Percentiles rank a stretch among this genome's conserved stretches.
phyloP scores from a whole-genome alignment of 257 asterid genomes.

The Nicotiana benthamiana region DNA sequence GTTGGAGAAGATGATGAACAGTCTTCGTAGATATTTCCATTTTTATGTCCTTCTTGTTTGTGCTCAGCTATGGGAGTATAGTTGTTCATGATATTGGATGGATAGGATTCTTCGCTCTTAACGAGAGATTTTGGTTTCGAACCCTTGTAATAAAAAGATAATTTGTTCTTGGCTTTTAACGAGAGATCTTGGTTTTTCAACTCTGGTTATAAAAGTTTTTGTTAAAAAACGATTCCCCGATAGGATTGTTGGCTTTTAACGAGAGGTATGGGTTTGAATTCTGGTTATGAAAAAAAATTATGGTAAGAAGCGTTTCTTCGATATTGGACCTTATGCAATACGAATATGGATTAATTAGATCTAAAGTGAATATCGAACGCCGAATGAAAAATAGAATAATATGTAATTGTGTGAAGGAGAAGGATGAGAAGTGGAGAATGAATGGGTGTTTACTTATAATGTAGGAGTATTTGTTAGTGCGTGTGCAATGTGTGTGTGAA shows the following conservation, averaged over 20 bases:
- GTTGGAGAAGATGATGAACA: background rate
- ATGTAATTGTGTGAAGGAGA: background rate
- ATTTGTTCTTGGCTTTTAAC: too few species aligned
- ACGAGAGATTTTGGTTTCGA: too few species aligned
- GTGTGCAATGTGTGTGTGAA: background rate
- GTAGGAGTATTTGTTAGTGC: background rate
- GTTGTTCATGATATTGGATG: background rate
- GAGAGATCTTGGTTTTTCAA: too few species aligned
- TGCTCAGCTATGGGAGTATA: background rate
- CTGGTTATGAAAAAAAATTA: background rate
- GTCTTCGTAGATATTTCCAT: background rate
- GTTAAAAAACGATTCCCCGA: too few species aligned
- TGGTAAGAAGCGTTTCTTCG: background rate
- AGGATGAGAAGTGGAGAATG: background rate
- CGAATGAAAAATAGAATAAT: background rate
- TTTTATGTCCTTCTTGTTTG: background rate
- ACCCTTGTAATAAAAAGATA: too few species aligned
- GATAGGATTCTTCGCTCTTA: background rate
- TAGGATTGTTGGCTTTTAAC: too few species aligned
- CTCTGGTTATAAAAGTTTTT: too few species aligned
- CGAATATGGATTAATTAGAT: too few species aligned
- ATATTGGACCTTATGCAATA: background rate
- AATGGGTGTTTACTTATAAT: background rate
- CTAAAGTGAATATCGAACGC: background rate
- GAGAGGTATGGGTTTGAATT: background rate